These are phyloP conservation scores for Ensete glaucum DNA, from an alignment of 176 grass and related monocot species.

Conservation along the genomic window DNA sequence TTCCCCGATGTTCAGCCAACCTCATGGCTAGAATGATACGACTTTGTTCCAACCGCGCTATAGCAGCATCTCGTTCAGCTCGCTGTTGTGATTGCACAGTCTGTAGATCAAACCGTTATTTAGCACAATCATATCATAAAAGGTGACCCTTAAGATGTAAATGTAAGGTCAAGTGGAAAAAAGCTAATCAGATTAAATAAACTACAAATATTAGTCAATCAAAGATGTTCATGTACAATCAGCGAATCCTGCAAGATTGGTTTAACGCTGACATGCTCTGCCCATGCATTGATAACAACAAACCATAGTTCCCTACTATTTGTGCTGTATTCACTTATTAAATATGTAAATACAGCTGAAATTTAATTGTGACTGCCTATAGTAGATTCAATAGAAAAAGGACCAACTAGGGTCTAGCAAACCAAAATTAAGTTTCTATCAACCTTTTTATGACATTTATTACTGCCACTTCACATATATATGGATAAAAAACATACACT, in stretches of 20 bases:
- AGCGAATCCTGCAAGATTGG: background rate
- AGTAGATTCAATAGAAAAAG: no score
- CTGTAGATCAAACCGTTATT: conserved; percentile 29
- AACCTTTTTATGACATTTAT: no score
- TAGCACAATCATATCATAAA: conserved; percentile 7
- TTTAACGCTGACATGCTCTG: background rate
- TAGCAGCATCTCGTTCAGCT: conserved; percentile 61
- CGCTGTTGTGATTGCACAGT: conserved; percentile 79
- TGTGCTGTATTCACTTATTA: no score
- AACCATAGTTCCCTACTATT: no score
- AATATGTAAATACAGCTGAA: no score
- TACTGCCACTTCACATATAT: no score
- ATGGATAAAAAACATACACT: no score
- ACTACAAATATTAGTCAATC: background rate
- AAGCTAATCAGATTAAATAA: background rate
- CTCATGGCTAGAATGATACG: conserved; percentile 54
- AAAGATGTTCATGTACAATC: background rate
- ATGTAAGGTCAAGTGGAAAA: background rate
- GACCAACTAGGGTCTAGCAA: no score
- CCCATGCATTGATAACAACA: no score
- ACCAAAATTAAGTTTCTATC: no score
- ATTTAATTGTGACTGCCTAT: no score
- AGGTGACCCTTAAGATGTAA: conserved; percentile 1
- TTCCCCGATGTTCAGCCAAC: conserved; percentile 68
- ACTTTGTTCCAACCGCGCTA: conserved; percentile 81